phyloP scores from a whole-genome alignment of 2,329 filamentous ascomycete species.

The Curvularia hawaiiensis region DNA sequence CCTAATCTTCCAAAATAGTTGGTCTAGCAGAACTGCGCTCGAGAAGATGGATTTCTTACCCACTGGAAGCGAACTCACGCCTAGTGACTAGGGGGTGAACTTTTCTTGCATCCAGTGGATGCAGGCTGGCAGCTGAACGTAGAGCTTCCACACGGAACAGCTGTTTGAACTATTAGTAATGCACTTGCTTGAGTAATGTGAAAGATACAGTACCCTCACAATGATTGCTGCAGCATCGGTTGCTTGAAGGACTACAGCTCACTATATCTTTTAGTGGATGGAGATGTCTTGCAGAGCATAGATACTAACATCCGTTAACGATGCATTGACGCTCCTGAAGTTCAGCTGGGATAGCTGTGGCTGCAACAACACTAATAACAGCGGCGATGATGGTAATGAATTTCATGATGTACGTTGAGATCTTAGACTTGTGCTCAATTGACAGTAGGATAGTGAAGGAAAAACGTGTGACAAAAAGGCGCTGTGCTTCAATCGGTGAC shows the following conservation, averaged over 20 bases:
- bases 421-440: too few species aligned
- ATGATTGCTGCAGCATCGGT: background rate
- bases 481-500: background rate
- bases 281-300: background rate
- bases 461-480: background rate
- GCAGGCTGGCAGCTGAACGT: background rate
- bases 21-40: too few species aligned
- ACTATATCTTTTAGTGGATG: background rate
- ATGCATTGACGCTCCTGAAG: background rate
- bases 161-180: background rate
- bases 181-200: background rate
- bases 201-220: background rate
- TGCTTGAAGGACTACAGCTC: background rate
- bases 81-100: background rate
- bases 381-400: background rate
- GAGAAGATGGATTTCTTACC: background rate
- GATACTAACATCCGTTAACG: background rate
- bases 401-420: background rate
- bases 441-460: background rate
- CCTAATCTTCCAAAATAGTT: too few species aligned
- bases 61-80: background rate
- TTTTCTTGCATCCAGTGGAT: background rate
- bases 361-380: background rate
- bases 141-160: background rate
- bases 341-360: background rate